Evolutionary conservation across 371 early-diverging fungal species (phyloP), one percentile per base, ranked within the genome.

Genomic region (Mortierella sp.): DNA sequence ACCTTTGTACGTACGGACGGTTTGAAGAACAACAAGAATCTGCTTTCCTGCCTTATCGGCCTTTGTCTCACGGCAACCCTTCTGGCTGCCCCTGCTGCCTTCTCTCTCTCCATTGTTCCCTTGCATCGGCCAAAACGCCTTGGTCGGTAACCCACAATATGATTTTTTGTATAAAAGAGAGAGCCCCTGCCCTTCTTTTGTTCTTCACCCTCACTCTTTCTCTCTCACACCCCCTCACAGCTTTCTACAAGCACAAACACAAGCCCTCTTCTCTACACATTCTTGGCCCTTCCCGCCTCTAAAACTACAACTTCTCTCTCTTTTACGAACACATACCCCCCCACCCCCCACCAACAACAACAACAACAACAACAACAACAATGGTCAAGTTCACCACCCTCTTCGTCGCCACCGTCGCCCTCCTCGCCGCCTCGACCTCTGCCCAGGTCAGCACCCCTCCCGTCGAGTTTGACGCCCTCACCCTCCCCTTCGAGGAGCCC

Each of bases 361-460:
- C 31, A 59, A 14, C 59, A 31, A 59, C 61, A 69, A 71, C 14
- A 61, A 50, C 53, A 54, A 50, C 31, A 55, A 61, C 19, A 54
- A 83, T 79, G 80, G 80, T 79, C 53, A 83, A 83, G 73, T 40
- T 83, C 83, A 79, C 83, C 24, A 31, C 83, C 69, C 57, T 83
- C 61, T 77, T 83, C 73, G 51, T 79, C n/a, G 83, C 79, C 9
- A 79, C 64, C 55, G 76, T 76, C 28, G 79, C 83, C 73, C 31
- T 83, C 74, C 26, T 83, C 55, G 83, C 74, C 14, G 72, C 59
- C 54, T 77, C 79, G 3, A 54, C 80, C 72, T 69, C 73, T 9
- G 77, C 76, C 46, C 73, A 76, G 28, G 50, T 71, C 74, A 46
- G 72, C n/a, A 34, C 40, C 57, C 34, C 61, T 61, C 61, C 61